phyloP scores from a whole-genome alignment of 768 basidiomycete genomes.

The Lenzites betulinus region DNA sequence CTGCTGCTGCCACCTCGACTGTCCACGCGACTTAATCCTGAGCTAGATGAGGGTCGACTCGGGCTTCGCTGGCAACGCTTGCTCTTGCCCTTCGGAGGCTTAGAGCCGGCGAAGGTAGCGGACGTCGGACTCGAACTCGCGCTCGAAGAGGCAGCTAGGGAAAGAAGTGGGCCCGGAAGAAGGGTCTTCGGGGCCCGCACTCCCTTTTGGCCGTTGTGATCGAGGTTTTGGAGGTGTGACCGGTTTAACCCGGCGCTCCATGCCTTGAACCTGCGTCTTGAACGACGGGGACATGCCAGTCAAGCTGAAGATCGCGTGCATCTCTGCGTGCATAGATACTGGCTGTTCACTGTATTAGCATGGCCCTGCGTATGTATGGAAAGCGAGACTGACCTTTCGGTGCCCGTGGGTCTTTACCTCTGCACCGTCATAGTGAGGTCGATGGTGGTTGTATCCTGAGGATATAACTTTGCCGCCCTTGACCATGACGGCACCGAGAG shows the following conservation, averaged over 20 bases:
- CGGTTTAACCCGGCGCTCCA: constrained; percentile 33
- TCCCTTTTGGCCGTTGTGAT: constrained; percentile 28
- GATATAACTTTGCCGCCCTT: constrained; percentile 60
- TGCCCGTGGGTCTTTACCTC: constrained; percentile 40
- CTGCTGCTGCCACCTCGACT: neutral
- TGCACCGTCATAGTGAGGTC: constrained; percentile 53
- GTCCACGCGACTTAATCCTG: neutral
- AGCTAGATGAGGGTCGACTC: constrained; percentile 4
- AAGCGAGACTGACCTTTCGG: constrained; percentile 37
- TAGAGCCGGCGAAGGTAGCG: constrained; percentile 2
- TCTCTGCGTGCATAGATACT: constrained; percentile 61
- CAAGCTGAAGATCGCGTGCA: constrained; percentile 57
- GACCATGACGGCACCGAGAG: constrained; percentile 48
- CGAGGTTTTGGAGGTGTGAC: constrained; percentile 25
- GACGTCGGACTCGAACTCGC: neutral
- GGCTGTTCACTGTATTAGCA: constrained; percentile 23
- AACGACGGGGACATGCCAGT: constrained; percentile 53
- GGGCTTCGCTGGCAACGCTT: constrained; percentile 5
- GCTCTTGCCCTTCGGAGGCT: constrained; percentile 16
- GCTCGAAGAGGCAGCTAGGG: neutral
- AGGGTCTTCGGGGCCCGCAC: constrained; percentile 18
- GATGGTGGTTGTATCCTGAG: constrained; percentile 54
- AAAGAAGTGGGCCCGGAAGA: constrained; percentile 16
- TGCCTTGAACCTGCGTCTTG: constrained; percentile 55
- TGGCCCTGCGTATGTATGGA: constrained; percentile 25